phyloP scores from a whole-genome alignment of 208 protist species.

The Leptomonas seymouri region DNA sequence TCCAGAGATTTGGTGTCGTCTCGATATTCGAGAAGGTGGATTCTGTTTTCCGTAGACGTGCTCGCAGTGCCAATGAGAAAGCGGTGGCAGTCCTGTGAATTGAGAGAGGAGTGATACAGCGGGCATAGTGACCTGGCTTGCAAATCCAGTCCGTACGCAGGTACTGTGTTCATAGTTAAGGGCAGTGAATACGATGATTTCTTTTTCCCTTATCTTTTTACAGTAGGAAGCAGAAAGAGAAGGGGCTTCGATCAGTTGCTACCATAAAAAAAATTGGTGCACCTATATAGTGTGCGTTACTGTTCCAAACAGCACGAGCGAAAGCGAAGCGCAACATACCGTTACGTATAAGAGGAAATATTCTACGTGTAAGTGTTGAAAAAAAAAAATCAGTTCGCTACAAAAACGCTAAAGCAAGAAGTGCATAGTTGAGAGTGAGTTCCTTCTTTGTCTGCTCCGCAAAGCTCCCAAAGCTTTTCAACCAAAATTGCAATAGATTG shows the following conservation, averaged over 20 bases:
- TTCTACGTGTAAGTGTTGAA: background rate
- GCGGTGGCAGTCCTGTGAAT: constrained; percentile 42
- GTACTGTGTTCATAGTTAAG: constrained; percentile 38
- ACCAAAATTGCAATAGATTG: no score
- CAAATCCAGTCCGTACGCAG: constrained; percentile 67
- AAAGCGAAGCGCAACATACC: no score
- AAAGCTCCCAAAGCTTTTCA: no score
- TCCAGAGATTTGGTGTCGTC: constrained; percentile 67
- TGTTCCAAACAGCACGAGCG: no score
- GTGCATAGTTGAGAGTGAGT: background rate
- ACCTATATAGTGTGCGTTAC: no score
- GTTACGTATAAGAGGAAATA: no score
- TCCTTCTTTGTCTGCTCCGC: no score
- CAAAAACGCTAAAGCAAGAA: background rate
- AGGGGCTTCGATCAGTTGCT: background rate
- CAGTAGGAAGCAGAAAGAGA: background rate
- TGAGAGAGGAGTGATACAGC: constrained; percentile 55
- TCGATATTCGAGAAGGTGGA: constrained; percentile 75
- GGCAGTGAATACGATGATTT: background rate
- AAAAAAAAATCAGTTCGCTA: background rate
- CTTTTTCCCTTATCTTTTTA: background rate
- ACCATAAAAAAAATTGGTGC: background rate
- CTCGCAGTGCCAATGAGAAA: constrained; percentile 78
- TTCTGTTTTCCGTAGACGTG: constrained; percentile 63
- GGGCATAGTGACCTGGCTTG: constrained; percentile 57